phyloP scores from a whole-genome alignment of 164 flowering plant genomes.

The Protea cynaroides region DNA sequence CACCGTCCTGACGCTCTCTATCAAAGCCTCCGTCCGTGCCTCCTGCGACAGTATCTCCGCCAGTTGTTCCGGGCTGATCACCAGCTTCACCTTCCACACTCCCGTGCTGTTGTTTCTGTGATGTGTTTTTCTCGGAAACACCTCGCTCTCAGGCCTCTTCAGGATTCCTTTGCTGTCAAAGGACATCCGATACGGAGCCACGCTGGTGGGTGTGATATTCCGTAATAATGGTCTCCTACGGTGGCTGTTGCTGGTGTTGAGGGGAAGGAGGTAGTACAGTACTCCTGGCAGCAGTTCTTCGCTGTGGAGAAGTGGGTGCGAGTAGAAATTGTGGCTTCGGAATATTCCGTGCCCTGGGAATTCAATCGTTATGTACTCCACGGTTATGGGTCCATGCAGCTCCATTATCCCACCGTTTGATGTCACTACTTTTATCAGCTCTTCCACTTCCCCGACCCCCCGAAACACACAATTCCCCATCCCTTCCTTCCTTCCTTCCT shows the following conservation, averaged over 20 bases:
- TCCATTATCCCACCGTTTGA: conserved; percentile 86
- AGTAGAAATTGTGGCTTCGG: conserved; percentile 44
- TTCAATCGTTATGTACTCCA: conserved; percentile 52
- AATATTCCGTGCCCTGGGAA: conserved; percentile 76
- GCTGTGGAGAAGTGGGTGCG: conserved; percentile 48
- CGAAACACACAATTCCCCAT: conserved; percentile 77
- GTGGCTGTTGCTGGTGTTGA: conserved; percentile 14
- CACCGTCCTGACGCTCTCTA: conserved; percentile 75
- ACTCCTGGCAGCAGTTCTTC: conserved; percentile 55
- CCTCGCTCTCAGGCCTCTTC: conserved; percentile 44
- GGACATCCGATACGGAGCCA: conserved; percentile 75
- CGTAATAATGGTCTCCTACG: conserved; percentile 32
- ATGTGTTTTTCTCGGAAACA: conserved; percentile 16
- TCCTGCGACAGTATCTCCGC: conserved; percentile 66
- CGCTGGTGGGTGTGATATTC: conserved; percentile 19
- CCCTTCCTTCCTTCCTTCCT: not conserved
- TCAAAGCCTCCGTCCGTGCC: conserved; percentile 54
- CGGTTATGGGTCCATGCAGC: conserved; percentile 53
- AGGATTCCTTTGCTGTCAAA: conserved; percentile 41
- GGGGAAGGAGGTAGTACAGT: conserved; percentile 69
- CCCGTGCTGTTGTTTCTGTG: conserved; percentile 18
- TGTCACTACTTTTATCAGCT: conserved; percentile 48
- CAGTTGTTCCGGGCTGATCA: conserved; percentile 64
- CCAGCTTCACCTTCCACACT: conserved; percentile 93
- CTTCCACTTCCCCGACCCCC: conserved; percentile 27